Percentiles rank a stretch among this genome's conserved stretches.
Evolutionary conservation across 2,329 filamentous ascomycete species (phyloP).

Genomic region (Exophiala alcalophila): DNA sequence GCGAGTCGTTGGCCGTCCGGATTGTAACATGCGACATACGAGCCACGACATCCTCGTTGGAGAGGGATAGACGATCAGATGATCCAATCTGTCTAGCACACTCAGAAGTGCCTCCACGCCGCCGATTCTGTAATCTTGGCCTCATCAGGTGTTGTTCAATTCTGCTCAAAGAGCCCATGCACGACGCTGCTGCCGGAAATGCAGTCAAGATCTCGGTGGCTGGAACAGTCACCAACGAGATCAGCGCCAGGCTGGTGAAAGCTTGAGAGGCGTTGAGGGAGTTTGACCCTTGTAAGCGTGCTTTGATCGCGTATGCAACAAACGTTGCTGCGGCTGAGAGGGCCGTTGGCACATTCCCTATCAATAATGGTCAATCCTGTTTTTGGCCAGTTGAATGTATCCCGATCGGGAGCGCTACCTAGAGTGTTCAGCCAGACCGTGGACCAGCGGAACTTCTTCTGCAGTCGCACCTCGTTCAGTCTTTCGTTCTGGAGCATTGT

Average conservation of each 20-base stretch:
- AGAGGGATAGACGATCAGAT: too few species aligned
- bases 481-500: constrained; percentile 2
- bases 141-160: constrained; percentile 1
- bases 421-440: constrained; percentile 7
- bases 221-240: constrained; percentile 32
- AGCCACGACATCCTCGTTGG: neutral
- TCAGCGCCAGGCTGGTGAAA: constrained; percentile 33
- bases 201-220: constrained; percentile 30
- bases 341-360: constrained; percentile 9
- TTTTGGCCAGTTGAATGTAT: too few species aligned
- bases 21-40: neutral
- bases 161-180: constrained; percentile 2
- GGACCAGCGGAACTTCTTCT: neutral
- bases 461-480: constrained; percentile 6
- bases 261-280: constrained; percentile 29
- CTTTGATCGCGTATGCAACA: constrained; percentile 28
- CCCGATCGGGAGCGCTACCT: neutral
- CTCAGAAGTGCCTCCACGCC: neutral
- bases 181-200: constrained; percentile 1
- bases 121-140: neutral
- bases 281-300: constrained; percentile 15
- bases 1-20: neutral
- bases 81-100: too few species aligned
- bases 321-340: constrained; percentile 26
- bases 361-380: neutral